A percentile compares a stretch with the other conserved stretches of the same genome.
These are phyloP conservation scores for Bifiguratus adelaidae DNA, from an alignment of 192 early-diverging fungal genomes.

Conservation along the genomic window DNA sequence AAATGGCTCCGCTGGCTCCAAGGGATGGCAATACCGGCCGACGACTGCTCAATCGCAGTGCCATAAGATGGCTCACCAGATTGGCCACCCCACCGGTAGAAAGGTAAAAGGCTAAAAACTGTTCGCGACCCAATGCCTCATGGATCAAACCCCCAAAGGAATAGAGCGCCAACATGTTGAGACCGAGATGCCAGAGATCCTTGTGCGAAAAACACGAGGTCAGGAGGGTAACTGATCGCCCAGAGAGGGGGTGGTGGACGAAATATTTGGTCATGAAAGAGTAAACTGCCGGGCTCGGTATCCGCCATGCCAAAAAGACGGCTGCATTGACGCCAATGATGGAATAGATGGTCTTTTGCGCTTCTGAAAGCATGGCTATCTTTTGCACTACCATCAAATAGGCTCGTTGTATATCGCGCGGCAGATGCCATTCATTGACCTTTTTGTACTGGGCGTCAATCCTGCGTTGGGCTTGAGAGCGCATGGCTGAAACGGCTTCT, in stretches of 20 bases:
- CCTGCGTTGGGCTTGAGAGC: conserved; percentile 7
- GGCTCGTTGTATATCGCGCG: conserved; percentile 20
- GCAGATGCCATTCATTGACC: conserved; percentile 8
- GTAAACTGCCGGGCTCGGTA: conserved; percentile 37
- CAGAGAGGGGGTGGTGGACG: conserved; percentile 62
- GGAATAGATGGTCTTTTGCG: conserved; percentile 19
- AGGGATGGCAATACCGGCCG: conserved; percentile 46
- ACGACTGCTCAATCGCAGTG: conserved; percentile 23
- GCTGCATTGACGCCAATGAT: conserved; percentile 61
- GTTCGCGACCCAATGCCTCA: conserved; percentile 42
- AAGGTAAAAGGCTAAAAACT: conserved; percentile 75
- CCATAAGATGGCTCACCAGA: conserved; percentile 51
- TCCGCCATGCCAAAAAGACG: conserved; percentile 72
- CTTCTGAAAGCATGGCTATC: conserved; percentile 19
- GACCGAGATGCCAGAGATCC: conserved; percentile 57
- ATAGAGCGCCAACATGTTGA: conserved; percentile 74
- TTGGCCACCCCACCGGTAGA: conserved; percentile 55
- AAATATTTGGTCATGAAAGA: conserved; percentile 72
- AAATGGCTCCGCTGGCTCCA: conserved; percentile 80
- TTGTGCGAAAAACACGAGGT: conserved; percentile 74
- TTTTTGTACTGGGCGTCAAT: conserved; percentile 15
- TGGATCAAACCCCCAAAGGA: conserved; percentile 49
- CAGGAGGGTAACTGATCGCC: conserved; percentile 60
- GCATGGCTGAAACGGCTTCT: conserved; percentile 11
- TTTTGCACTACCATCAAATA: conserved; percentile 10